Base-by-base conservation (phyloP, 2,329 filamentous ascomycete genomes). In the Sordariomycetes sp. region DNA sequence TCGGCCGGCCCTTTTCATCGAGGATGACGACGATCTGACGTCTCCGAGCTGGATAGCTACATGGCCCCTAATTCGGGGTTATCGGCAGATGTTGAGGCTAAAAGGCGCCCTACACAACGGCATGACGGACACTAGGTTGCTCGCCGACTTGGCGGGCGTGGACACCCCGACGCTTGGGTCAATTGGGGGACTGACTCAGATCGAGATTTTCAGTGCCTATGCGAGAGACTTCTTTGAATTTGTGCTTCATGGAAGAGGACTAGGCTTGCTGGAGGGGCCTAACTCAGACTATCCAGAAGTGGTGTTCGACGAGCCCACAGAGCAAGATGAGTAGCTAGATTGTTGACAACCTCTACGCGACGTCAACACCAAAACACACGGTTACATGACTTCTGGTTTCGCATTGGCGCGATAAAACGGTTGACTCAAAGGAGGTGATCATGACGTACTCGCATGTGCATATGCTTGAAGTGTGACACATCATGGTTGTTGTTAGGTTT, bases 161-260 rank as follows among this genome's bases (percentile, higher is more conserved):
- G 30, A 17, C 12, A n/a, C 30, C 6, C 30, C 30, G 17, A 17
- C 11, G 8, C 30, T 37, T 15, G 35, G 35, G 11, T 27, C 30
- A 2, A 33, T 33, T 24, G 24, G 33, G 16, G 35, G 35, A n/a
- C 25, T 33, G 12, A 15, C 24, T 20, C 21, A 33, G 30, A 8
- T 37, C 16, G n/a, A 33, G 21, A 24, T 30, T 4, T 24, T 37
- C 12, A 24, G 29, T 8, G 19, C 11, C 6, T 37, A 33, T 29
- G 35, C 11, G 30, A 27, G 35, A 12, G 35, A 33, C 21, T 33
- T 37, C 29, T 37, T 37, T 25, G 30, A 17, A n/a, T 28, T 28
- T 33, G 30, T 28, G 8, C 19, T 37, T 15, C 26, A 37, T 14
- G 35, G 24, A n/a, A 37, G 25, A 18, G 24, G 20, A 6, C 21